These are phyloP conservation scores for Heritiera fomes DNA, from an alignment of 345 rosid genomes.

Conservation along the genomic window DNA sequence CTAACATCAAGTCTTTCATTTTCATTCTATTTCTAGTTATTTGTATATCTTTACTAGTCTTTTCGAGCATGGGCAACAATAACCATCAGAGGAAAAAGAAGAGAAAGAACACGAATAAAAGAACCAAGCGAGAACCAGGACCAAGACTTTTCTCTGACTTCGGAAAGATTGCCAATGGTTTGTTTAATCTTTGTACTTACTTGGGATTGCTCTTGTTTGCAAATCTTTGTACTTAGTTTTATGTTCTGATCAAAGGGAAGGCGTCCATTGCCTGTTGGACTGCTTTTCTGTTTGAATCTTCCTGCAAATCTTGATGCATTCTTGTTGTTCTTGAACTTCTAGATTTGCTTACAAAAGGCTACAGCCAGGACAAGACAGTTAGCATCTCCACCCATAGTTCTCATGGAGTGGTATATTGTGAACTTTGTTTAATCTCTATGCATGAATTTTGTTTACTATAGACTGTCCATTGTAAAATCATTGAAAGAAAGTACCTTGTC, in stretches of 20 bases:
- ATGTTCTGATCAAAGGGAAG: not conserved
- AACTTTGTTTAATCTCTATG: not conserved
- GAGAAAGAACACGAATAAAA: not conserved
- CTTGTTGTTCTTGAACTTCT: not conserved
- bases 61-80: not conserved
- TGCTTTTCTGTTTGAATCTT: not conserved
- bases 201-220: not conserved
- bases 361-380: not conserved
- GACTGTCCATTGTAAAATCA: not conserved
- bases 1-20: not conserved
- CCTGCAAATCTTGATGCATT: not conserved
- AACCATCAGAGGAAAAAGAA: slow-evolving; percentile 10
- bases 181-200: not conserved
- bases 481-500: not conserved
- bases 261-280: not conserved
- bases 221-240: not conserved
- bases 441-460: not conserved
- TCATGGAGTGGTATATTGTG: not conserved
- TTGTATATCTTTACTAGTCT: not conserved
- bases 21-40: not conserved
- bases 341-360: slow-evolving; percentile 12
- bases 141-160: slow-evolving; percentile 7
- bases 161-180: slow-evolving; percentile 1
- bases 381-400: not conserved
- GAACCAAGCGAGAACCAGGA: not conserved